Evolutionary conservation across 345 rosid genomes (phyloP).

Genomic region (Syzygium jambos): DNA sequence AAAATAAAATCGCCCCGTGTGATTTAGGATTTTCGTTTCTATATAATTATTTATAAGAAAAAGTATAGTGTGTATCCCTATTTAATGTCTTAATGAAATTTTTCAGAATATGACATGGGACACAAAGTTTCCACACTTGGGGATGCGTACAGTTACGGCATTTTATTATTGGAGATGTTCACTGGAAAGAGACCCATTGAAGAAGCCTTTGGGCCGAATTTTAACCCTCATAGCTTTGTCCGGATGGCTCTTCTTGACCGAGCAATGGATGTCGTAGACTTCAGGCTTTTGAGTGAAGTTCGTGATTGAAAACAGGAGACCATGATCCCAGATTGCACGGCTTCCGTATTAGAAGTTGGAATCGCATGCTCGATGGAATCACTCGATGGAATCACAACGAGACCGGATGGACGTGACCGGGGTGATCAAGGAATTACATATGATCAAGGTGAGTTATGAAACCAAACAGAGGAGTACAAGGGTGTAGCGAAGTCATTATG

Average conservation of each 20-base stretch:
- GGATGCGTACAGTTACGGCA: too few relatives aligned
- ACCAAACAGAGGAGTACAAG: background rate
- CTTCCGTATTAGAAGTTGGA: background rate
- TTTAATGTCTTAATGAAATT: too few relatives aligned
- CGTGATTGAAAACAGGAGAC: background rate
- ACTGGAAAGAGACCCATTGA: accelerated
- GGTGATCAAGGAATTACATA: background rate
- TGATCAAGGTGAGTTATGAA: background rate
- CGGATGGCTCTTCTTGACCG: too few relatives aligned
- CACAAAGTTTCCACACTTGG: background rate
- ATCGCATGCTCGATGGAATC: background rate
- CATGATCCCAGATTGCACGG: background rate
- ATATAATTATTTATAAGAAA: too few relatives aligned
- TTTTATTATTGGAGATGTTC: too few relatives aligned
- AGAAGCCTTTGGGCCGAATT: too few relatives aligned
- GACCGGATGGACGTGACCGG: background rate
- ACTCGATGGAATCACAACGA: background rate
- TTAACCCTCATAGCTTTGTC: too few relatives aligned
- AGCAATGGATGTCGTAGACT: too few relatives aligned
- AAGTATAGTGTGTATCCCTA: background rate
- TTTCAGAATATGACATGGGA: too few relatives aligned
- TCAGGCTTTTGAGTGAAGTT: too few relatives aligned
- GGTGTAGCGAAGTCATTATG: background rate
- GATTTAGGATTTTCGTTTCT: background rate
- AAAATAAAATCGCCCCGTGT: too few relatives aligned